phyloP scores from a whole-genome alignment of 129 eudicot species.

The Helichrysum umbraculigerum region DNA sequence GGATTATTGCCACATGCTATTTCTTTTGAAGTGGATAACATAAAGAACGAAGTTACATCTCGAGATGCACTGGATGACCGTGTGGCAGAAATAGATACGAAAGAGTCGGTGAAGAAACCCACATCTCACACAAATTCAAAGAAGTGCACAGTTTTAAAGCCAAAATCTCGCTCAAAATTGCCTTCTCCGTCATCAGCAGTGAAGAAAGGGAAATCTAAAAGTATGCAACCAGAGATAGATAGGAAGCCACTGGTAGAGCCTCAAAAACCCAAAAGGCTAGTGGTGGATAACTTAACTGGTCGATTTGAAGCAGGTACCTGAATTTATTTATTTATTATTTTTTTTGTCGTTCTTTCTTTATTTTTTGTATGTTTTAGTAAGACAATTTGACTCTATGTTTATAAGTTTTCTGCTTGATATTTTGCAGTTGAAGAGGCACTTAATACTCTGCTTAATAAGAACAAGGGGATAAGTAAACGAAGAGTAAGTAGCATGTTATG shows the following conservation, averaged over 20 bases:
- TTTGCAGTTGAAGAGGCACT: slow-evolving; percentile 91
- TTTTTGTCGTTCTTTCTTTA: background rate
- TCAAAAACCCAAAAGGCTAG: slow-evolving; percentile 45
- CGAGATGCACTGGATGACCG: background rate
- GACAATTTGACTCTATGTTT: slow-evolving; percentile 3
- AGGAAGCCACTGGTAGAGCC: slow-evolving; percentile 39
- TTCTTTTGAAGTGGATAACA: slow-evolving; percentile 27
- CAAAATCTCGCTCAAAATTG: slow-evolving; percentile 39
- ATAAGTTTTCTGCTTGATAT: slow-evolving; percentile 16
- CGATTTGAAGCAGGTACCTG: slow-evolving; percentile 79
- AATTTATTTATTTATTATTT: background rate
- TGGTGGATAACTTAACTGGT: slow-evolving; percentile 45
- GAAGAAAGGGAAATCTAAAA: slow-evolving; percentile 58
- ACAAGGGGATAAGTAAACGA: slow-evolving; percentile 89
- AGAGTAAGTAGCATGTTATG: slow-evolving; percentile 53
- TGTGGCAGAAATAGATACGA: background rate
- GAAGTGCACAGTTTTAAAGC: slow-evolving; percentile 34
- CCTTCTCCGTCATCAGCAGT: slow-evolving; percentile 41
- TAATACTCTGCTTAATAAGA: slow-evolving; percentile 71
- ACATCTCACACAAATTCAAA: slow-evolving; percentile 33
- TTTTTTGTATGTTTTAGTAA: background rate
- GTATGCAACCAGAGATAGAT: slow-evolving; percentile 33
- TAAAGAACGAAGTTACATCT: slow-evolving; percentile 24
- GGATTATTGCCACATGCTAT: slow-evolving; percentile 29
- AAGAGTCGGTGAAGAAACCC: slow-evolving; percentile 40